phyloP scores from a whole-genome alignment of 2,329 filamentous ascomycete genomes.

The Aspergillus fructus region DNA sequence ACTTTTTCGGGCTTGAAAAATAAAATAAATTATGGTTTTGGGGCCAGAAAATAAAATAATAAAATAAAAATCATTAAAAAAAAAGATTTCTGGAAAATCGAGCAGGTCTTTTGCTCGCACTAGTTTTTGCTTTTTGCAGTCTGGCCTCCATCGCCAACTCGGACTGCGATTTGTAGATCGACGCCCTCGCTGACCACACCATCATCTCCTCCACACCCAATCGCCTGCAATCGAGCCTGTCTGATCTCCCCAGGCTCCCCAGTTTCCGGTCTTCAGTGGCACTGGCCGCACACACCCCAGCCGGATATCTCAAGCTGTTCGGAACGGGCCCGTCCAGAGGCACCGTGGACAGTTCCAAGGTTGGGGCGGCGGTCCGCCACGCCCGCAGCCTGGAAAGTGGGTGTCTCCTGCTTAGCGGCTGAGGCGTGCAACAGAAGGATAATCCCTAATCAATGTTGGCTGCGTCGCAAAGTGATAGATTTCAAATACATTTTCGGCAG shows the following conservation, averaged over 20 bases:
- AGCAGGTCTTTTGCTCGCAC: neutral
- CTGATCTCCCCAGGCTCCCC: neutral
- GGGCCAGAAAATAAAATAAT: neutral
- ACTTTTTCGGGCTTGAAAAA: neutral
- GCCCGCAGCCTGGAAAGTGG: slow-evolving; percentile 1
- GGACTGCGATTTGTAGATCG: slow-evolving; percentile 19
- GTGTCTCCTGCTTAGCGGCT: neutral
- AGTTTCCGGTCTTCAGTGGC: slow-evolving; percentile 5
- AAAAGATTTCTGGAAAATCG: neutral
- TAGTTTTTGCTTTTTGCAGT: slow-evolving; percentile 9
- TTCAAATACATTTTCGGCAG: neutral
- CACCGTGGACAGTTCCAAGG: slow-evolving; percentile 8
- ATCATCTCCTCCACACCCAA: neutral
- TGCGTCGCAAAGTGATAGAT: neutral
- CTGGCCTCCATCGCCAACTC: slow-evolving; percentile 4
- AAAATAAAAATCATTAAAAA: neutral
- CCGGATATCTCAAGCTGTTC: slow-evolving; percentile 8
- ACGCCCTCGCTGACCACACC: neutral
- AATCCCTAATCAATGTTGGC: neutral
- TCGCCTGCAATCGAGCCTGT: neutral
- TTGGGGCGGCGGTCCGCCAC: neutral
- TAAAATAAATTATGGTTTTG: neutral
- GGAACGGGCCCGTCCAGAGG: slow-evolving; percentile 9
- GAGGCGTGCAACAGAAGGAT: neutral
- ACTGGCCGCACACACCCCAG: neutral